phyloP scores from a whole-genome alignment of 192 early-diverging fungal species.

The Backusella psychrophila region DNA sequence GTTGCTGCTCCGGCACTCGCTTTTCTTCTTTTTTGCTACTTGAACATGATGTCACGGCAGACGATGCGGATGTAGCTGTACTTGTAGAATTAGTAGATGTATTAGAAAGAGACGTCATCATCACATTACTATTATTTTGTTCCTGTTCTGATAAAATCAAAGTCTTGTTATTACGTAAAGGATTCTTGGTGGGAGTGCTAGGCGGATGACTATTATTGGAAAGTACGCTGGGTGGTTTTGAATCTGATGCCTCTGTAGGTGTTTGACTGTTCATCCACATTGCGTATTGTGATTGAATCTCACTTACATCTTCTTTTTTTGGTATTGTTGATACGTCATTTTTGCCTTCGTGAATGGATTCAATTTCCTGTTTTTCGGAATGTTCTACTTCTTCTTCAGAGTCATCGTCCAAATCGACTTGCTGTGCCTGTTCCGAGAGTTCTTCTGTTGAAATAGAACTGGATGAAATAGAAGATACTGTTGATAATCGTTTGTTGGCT shows the following conservation, averaged over 20 bases:
- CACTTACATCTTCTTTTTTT: background rate
- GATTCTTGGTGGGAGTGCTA: background rate
- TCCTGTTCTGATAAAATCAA: background rate
- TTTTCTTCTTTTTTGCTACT: background rate
- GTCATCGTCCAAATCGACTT: background rate
- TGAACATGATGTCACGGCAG: background rate
- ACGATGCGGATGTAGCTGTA: background rate
- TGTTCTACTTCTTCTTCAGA: background rate
- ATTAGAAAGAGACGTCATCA: conserved; percentile 9
- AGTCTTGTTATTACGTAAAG: background rate
- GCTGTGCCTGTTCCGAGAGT: background rate
- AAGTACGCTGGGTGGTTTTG: background rate
- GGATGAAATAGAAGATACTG: conserved; percentile 16
- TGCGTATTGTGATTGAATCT: conserved; percentile 25
- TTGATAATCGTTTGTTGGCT: conserved; percentile 6
- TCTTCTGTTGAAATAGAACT: conserved; percentile 7
- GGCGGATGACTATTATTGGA: background rate
- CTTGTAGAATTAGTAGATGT: conserved; percentile 11
- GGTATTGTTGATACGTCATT: background rate
- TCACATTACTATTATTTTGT: conserved; percentile 5
- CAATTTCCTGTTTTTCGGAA: background rate
- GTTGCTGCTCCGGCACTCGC: background rate
- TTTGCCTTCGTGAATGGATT: background rate
- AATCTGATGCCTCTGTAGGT: conserved; percentile 1
- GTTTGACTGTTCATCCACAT: conserved; percentile 27